phyloP scores from a whole-genome alignment of 2,329 filamentous ascomycete genomes.

The Venturia asperata region DNA sequence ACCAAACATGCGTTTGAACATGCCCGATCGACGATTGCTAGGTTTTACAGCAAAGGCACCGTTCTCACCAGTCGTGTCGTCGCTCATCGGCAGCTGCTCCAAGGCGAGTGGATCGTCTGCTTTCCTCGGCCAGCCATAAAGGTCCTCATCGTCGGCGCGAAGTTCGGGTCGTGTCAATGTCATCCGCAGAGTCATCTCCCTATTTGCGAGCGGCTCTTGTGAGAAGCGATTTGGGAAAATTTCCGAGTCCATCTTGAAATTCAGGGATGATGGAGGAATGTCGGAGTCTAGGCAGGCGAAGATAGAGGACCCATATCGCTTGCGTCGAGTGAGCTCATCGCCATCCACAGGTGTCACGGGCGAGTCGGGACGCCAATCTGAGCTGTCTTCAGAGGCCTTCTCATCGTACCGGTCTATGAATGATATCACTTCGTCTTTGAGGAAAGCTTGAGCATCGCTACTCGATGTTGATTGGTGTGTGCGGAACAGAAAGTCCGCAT shows the following conservation, averaged over 20 bases:
- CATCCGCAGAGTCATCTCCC: slow-evolving; percentile 96
- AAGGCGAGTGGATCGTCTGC: slow-evolving; percentile 48
- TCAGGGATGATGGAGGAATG: slow-evolving; percentile 17
- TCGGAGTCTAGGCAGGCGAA: slow-evolving; percentile 13
- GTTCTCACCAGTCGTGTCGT: slow-evolving; percentile 41
- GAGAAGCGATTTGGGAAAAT: slow-evolving; percentile 30
- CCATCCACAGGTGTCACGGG: slow-evolving; percentile 34
- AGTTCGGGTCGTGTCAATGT: slow-evolving; percentile 86
- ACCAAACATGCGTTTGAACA: slow-evolving; percentile 33
- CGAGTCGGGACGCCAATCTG: slow-evolving; percentile 25
- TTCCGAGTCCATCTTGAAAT: slow-evolving; percentile 16
- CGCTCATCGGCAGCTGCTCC: slow-evolving; percentile 44
- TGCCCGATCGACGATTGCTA: slow-evolving; percentile 26
- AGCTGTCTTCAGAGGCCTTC: slow-evolving; percentile 26
- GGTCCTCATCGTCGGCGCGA: slow-evolving; percentile 62
- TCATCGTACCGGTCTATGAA: slow-evolving; percentile 33
- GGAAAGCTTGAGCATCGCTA: slow-evolving; percentile 51
- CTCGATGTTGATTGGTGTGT: slow-evolving; percentile 31
- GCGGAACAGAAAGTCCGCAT: slow-evolving; percentile 24
- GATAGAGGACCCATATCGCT: slow-evolving; percentile 16
- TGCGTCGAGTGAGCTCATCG: not conserved
- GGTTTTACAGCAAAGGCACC: slow-evolving; percentile 41
- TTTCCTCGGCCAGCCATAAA: slow-evolving; percentile 58
- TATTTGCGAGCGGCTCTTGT: slow-evolving; percentile 51
- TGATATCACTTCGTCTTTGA: slow-evolving; percentile 49